Base-by-base conservation (phyloP, 73 alveolate species). In the Tetrahymena elliotti region DNA sequence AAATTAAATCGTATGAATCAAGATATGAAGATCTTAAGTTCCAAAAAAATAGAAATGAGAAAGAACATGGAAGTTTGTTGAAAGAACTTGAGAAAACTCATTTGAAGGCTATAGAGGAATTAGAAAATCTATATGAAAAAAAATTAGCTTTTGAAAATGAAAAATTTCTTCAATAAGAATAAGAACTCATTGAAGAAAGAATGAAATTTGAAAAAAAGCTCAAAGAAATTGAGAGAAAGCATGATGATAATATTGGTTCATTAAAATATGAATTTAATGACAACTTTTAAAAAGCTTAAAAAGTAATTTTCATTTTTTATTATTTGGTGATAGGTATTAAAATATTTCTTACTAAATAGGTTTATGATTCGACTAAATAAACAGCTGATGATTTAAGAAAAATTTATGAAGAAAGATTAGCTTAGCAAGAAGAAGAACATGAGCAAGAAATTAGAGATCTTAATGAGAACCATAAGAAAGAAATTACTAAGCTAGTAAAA, bases 21-120 rank as follows among this genome's bases (percentile, higher is more conserved):
- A 93, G 98, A 37, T 97, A 97, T 93, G 98, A 97, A 52, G 97
- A 97, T 93, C 95, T 98, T 35, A 96, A 95, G 83, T 95, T 93
- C 54, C 93, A 97, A 93, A 97, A 97, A 83, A 95, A 96, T 84
- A 27, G 97, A 53, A 97, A 97, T 53, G 99, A 98, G 93, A 94
- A 97, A 33, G 98, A 98, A 38, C 95, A 96, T 82, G 97, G 97
- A 3, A 97, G 98, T 94, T 95, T 97, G 33, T 95, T 98, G 95
- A 95, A 97, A 93, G 97, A 96, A 84, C 96, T 98, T 94, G 99
- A 98, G 95, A 93, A 94, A 92, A 97, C 95, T 52, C 99, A 98
- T 93, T 54, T 97, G n/a, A 93, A 83, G 39, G 98, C 97, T 15
- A 97, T 97, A 16, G 99, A 98, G 94, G 99, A 96, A 84, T 95